These are phyloP conservation scores for Amaranthus tricolor DNA, from an alignment of 179 eudicot genomes.

Conservation along the genomic window DNA sequence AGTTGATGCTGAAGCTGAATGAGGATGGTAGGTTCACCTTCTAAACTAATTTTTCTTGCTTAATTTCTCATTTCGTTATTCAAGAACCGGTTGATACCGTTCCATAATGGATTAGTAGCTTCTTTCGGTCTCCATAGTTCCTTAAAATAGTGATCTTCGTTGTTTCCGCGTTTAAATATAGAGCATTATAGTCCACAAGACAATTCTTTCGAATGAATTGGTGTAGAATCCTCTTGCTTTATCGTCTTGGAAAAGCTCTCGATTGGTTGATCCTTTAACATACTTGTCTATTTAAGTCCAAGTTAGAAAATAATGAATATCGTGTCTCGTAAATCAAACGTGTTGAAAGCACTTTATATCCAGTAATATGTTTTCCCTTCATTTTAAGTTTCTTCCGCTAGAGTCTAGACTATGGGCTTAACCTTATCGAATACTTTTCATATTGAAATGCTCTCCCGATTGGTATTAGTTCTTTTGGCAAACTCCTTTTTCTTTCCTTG, in stretches of 20 bases:
- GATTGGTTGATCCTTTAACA: neutral
- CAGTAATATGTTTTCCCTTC: neutral
- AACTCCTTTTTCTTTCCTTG: neutral
- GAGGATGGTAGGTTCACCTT: conserved; percentile 71
- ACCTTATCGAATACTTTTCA: neutral
- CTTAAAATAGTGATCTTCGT: neutral
- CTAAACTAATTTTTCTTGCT: neutral
- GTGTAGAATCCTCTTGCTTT: neutral
- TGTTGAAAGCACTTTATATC: neutral
- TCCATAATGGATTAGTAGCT: neutral
- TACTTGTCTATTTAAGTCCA: neutral
- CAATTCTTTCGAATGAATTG: neutral
- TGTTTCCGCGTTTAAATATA: neutral
- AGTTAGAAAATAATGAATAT: neutral
- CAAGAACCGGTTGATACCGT: neutral
- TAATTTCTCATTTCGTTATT: conserved; percentile 1
- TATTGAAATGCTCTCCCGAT: neutral
- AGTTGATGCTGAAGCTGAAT: conserved; percentile 68
- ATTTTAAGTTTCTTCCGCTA: neutral
- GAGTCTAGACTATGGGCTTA: neutral
- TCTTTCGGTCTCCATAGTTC: neutral
- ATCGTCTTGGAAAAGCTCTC: neutral
- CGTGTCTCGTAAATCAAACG: neutral
- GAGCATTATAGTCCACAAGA: neutral
- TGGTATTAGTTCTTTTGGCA: neutral